Base-by-base conservation (phyloP, 257 asterid genomes). In the Plectranthus barbatus region DNA sequence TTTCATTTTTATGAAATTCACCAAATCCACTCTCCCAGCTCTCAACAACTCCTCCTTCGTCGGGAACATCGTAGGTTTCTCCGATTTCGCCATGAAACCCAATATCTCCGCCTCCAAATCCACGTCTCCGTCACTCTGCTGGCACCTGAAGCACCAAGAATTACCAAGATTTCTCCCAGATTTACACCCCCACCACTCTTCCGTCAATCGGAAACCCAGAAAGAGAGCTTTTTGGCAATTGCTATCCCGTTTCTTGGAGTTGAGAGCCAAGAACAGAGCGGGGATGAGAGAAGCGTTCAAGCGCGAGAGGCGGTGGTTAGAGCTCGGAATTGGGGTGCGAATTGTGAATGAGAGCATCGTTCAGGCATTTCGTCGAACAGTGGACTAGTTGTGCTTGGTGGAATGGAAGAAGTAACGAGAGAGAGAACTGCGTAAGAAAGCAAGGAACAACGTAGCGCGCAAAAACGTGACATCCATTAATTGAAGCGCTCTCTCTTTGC, bases 11-110 rank as follows among this genome's bases (percentile, higher is more conserved):
- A 93, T 86, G 51, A 86, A 88, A 80, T 73, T 83, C 63, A 77
- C 90, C 77, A 93, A 87, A 83, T 93, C 99, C 69, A 64, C 7
- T 66, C 99, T 84, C 9, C 97, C 97, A 1, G 81, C 96, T 51
- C 71, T 74, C 36, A 76, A 56, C 66, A 93, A 69, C 75, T 93
- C 96, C 7, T 73, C 64, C 75, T 65, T 83, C 10, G 83, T 77
- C n/a, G 97, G 99, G 79, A 93, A 93, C 71, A 76, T 72, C 4
- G 64, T 42, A 1, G 97, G 89, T 21, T 79, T 93, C 54, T 77
- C 79, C 48, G 99, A 93, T 58, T 81, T 81, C 74, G 79, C 85
- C 99, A 93, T 90, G 68, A 90, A 93, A 29, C 77, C 82, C 86
- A 93, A 60, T 49, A 93, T 81, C 58, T 84, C 88, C 33, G 73